Evolutionary conservation across 108 stramenopile genomes (phyloP).

Genomic region (Pelagomonas calceolata): DNA sequence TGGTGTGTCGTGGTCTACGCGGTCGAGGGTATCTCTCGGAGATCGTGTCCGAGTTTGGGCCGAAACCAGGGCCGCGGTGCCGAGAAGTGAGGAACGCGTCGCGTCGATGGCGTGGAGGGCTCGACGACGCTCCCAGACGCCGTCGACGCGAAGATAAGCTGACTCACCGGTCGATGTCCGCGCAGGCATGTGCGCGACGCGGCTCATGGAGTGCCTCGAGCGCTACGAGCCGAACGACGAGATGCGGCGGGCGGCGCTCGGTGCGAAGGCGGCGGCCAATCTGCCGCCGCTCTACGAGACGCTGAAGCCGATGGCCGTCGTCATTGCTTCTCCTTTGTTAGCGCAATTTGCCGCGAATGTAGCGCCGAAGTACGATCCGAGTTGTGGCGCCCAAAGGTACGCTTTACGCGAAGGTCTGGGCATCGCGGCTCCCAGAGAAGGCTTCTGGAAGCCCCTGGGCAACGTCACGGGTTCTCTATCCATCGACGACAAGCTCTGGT

Average conservation of each 20-base stretch:
- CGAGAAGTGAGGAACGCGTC: too few relatives aligned
- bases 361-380: conserved; percentile 8
- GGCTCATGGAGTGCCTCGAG: background rate
- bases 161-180: too few relatives aligned
- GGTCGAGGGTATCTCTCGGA: too few relatives aligned
- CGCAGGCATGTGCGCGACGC: background rate
- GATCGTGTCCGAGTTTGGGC: too few relatives aligned
- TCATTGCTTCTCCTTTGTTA: conserved; percentile 18
- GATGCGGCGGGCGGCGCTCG: conserved; percentile 17
- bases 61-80: too few relatives aligned
- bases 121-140: too few relatives aligned
- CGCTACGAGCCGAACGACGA: conserved; percentile 2
- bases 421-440: conserved; percentile 10
- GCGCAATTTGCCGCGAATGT: conserved; percentile 23
- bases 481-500: background rate
- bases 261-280: conserved; percentile 1
- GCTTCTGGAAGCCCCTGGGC: conserved; percentile 22
- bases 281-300: conserved; percentile 18
- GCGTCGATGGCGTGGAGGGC: too few relatives aligned
- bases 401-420: conserved; percentile 20
- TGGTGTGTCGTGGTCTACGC: too few relatives aligned
- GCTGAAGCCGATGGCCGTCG: conserved; percentile 11
- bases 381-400: conserved; percentile 13
- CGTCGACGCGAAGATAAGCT: too few relatives aligned
- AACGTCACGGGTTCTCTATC: conserved; percentile 5